Base-by-base conservation (phyloP, 2,329 filamentous ascomycete species). In the Lasiodiplodia theobromae region DNA sequence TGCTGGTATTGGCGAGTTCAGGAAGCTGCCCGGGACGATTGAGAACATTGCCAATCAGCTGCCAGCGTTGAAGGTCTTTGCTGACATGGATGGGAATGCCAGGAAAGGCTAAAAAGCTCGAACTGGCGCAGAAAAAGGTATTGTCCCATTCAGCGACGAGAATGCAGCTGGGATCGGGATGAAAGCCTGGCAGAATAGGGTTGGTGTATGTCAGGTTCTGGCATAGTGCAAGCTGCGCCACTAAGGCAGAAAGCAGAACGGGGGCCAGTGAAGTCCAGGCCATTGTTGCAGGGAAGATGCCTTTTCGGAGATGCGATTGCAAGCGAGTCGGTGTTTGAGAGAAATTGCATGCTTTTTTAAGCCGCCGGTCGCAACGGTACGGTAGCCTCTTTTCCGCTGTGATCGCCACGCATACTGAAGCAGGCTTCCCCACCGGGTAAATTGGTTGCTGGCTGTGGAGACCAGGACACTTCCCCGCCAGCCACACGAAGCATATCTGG, bases 131-230 rank as follows among this genome's bases (percentile, higher is more conserved):
- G 73, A 82, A 84, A 71, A 81, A 83, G 0, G 79, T 82, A 37
- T 66, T 54, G 37, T 71, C 44, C 65, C 62, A 68, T 34, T 80
- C 74, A 3, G 75, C 72, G 6, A 84, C 80, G 51, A 80, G 78
- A 25, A 82, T 78, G 68, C 82, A 83, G 54, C 78, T 82, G 1
- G 83, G 83, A 69, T 84, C 82, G 0, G 83, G 80, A 63, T 83
- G 77, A 65, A 81, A 85, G 14, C 83, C 83, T 4, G 83, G 80
- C 2, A 85, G 71, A 31, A 85, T 80, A 1, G 83, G 83, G 71
- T 85, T 85, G 31, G 52, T 68, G 37, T 65, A 65, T 4, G 47
- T 54, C 47, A 49, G 53, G 12, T 53, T 53, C 34, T 44, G 44
- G 28, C 47, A 64, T 38, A 37, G 34, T 12, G 47, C 28, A 25